Evolutionary conservation across 2,329 filamentous ascomycete genomes (phyloP).

Genomic region (Cladophialophora exuberans): DNA sequence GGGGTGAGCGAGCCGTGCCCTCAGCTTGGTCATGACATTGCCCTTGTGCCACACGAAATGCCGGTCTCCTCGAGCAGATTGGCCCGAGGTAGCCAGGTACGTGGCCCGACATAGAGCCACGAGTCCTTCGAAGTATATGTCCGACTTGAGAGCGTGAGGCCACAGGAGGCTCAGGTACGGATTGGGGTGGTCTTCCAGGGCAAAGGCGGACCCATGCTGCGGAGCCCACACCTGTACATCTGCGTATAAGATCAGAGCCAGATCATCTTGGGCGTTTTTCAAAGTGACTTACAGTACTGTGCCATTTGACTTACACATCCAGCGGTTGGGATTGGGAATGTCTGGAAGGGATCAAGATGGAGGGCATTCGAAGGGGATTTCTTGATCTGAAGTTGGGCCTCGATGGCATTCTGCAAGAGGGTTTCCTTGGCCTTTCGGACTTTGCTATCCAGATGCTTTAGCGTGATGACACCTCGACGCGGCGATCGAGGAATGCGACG

Average conservation of each 20-base stretch:
- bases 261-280: neutral
- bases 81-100: conserved; percentile 9
- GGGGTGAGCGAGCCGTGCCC: conserved; percentile 10
- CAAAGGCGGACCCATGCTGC: conserved; percentile 22
- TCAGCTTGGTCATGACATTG: conserved; percentile 21
- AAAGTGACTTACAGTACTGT: conserved; percentile 17
- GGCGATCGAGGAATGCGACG: conserved; percentile 7
- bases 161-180: conserved; percentile 23
- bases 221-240: conserved; percentile 23
- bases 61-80: conserved; percentile 7
- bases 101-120: conserved; percentile 21
- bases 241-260: conserved; percentile 6
- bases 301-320: conserved; percentile 13
- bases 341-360: conserved; percentile 20
- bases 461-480: neutral
- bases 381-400: conserved; percentile 9
- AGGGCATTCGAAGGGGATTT: conserved; percentile 14
- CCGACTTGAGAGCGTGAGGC: conserved; percentile 19
- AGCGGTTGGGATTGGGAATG: conserved; percentile 19
- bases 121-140: conserved; percentile 19
- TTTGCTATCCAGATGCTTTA: conserved; percentile 6
- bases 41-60: conserved; percentile 12
- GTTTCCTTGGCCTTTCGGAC: conserved; percentile 6
- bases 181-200: conserved; percentile 20
- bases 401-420: conserved; percentile 8